A percentile compares a stretch with the other conserved stretches of the same genome.
These are phyloP conservation scores for Dendrostoma leiphaemia DNA, from an alignment of 2,329 filamentous ascomycete genomes.

Conservation along the genomic window DNA sequence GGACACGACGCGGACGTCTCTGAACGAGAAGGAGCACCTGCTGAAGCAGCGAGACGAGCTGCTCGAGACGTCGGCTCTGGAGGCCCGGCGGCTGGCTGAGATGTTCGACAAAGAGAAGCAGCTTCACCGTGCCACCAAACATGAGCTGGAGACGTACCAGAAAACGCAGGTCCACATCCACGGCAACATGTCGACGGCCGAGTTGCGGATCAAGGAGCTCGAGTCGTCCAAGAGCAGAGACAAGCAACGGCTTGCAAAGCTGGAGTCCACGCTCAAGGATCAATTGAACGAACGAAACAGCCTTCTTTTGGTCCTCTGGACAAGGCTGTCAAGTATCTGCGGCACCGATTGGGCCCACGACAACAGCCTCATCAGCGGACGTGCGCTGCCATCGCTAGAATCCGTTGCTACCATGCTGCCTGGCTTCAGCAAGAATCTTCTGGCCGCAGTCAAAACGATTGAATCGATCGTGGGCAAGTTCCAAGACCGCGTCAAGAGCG, in stretches of 20 bases:
- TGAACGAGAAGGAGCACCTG: conserved; percentile 87
- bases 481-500: conserved; percentile 72
- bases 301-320: conserved; percentile 86
- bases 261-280: conserved; percentile 81
- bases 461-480: conserved; percentile 78
- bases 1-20: conserved; percentile 70
- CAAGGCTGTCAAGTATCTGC: conserved; percentile 78
- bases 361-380: conserved; percentile 85
- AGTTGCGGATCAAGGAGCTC: conserved; percentile 80
- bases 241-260: conserved; percentile 68
- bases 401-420: conserved; percentile 82
- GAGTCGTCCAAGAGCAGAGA: conserved; percentile 78
- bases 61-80: conserved; percentile 83
- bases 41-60: conserved; percentile 86
- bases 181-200: conserved; percentile 81
- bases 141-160: conserved; percentile 83
- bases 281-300: conserved; percentile 89
- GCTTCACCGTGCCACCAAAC: conserved; percentile 79
- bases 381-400: conserved; percentile 78
- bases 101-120: conserved; percentile 88
- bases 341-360: conserved; percentile 89
- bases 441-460: conserved; percentile 82
- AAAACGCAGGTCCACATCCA: conserved; percentile 84
- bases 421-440: conserved; percentile 85
- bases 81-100: conserved; percentile 80